Evolutionary conservation across 2,329 filamentous ascomycete species (phyloP).

Genomic region (Juglanconis oblonga): DNA sequence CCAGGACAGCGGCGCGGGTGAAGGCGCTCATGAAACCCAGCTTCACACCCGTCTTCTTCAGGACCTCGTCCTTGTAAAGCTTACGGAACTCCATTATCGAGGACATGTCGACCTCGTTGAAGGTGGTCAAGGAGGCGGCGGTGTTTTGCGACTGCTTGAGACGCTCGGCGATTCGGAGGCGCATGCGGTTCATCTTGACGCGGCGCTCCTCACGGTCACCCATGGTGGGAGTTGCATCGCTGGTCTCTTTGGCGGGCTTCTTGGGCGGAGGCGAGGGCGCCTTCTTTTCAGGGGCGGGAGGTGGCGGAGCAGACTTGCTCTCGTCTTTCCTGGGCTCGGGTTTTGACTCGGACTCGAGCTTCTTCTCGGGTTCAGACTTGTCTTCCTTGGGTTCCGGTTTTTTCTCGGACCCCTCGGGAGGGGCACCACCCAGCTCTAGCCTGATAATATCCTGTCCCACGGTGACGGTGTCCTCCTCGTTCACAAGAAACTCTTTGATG

Average conservation of each 20-base stretch:
- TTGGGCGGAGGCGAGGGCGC: constrained; percentile 19
- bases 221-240: constrained; percentile 40
- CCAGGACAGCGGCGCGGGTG: constrained; percentile 81
- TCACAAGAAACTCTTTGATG: constrained; percentile 87
- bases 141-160: constrained; percentile 99
- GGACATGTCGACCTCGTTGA: constrained; percentile 99
- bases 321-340: constrained; percentile 32
- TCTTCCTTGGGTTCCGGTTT: constrained; percentile 59
- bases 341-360: constrained; percentile 27
- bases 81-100: constrained; percentile 96
- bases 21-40: constrained; percentile 99
- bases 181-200: constrained; percentile 99
- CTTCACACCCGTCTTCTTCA: constrained; percentile 96
- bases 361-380: constrained; percentile 39
- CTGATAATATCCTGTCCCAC: constrained; percentile 90
- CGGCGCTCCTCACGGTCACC: constrained; percentile 84
- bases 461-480: constrained; percentile 90
- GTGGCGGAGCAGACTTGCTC: constrained; percentile 30
- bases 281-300: constrained; percentile 29
- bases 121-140: constrained; percentile 92
- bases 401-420: constrained; percentile 50
- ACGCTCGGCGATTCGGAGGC: constrained; percentile 91
- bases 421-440: constrained; percentile 73
- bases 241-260: constrained; percentile 34
- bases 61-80: constrained; percentile 91